Evolutionary conservation across 345 rosid species (phyloP), one percentile per base, ranked within the genome.

Genomic region (Brassica nigra): DNA sequence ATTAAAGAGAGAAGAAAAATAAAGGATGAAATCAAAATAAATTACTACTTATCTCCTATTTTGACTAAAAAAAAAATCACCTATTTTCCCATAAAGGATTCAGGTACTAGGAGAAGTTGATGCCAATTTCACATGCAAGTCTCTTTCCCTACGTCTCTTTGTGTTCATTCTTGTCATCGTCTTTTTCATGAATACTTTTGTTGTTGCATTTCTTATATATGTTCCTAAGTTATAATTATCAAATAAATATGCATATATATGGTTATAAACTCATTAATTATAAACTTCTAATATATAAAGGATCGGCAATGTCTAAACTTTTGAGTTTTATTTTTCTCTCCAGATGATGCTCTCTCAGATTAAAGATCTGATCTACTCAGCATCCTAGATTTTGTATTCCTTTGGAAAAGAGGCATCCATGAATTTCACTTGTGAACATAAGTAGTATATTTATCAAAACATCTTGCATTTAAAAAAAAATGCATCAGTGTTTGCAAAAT

Each of bases 61-160:
- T 23, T 23, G 27, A 23, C 27, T 0, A 23, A 23, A 23, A 20
- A 20, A 23, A 23, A 23, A 23, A 23, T 23, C 27, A 0, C 27
- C 27, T 23, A 23, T 23, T 23, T 23, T 61, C 82, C 78, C 74
- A 79, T 73, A 74, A 80, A 68, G 59, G 75, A 74, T 61, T 49
- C 3, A 68, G 63, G 78, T 79, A 80, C 61, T 75, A 74, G 66
- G 83, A 74, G 79, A 80, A 61, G 64, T 74, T 74, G 15, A 68
- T 42, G 75, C 63, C 65, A 62, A 23, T 79, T 80, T 80, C 75
- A 80, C 78, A 79, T 79, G 82, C 77, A 73, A 2, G 74, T 73
- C 78, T 4, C 64, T 61, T 15, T 73, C 82, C 79, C 79, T 80
- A 80, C 29, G 11, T 80, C 58, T 79, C 83, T 74, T 2, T 74